These are phyloP conservation scores for Fagopyrum tataricum DNA, from an alignment of 148 eudicot species.

Conservation along the genomic window DNA sequence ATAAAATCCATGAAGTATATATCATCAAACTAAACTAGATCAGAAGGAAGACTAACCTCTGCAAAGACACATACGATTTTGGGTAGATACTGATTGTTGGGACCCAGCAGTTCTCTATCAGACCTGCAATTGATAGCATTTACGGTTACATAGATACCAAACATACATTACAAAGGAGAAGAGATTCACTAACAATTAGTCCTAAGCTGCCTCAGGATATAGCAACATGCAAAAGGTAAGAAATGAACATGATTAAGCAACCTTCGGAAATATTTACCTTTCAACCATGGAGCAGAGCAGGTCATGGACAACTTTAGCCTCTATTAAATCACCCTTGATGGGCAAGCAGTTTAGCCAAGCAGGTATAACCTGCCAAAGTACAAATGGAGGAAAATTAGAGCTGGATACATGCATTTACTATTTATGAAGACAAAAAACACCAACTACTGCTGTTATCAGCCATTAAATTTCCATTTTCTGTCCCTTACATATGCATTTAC, in stretches of 20 bases:
- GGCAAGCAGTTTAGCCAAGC: conserved; percentile 82
- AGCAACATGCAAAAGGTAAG: background rate
- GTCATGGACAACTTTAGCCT: conserved; percentile 90
- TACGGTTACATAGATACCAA: background rate
- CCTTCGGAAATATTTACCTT: conserved; percentile 31
- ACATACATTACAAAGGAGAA: background rate
- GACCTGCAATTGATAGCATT: conserved; percentile 47
- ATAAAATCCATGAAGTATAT: background rate
- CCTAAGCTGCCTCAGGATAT: background rate
- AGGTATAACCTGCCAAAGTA: conserved; percentile 51
- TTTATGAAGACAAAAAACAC: background rate
- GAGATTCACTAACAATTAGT: background rate
- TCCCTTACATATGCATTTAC: too few species aligned
- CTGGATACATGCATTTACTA: background rate
- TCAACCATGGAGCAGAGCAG: conserved; percentile 92
- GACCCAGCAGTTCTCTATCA: conserved; percentile 74
- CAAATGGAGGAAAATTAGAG: background rate
- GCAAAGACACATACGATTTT: conserved; percentile 87
- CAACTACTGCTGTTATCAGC: too few species aligned
- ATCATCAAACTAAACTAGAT: background rate
- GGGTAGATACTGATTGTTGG: conserved; percentile 77
- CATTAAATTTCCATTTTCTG: too few species aligned
- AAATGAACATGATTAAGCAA: background rate
- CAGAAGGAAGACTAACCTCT: conserved; percentile 51
- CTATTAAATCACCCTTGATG: conserved; percentile 69